phyloP scores from a whole-genome alignment of 2,329 filamentous ascomycete species.

The Monilinia aucupariae region DNA sequence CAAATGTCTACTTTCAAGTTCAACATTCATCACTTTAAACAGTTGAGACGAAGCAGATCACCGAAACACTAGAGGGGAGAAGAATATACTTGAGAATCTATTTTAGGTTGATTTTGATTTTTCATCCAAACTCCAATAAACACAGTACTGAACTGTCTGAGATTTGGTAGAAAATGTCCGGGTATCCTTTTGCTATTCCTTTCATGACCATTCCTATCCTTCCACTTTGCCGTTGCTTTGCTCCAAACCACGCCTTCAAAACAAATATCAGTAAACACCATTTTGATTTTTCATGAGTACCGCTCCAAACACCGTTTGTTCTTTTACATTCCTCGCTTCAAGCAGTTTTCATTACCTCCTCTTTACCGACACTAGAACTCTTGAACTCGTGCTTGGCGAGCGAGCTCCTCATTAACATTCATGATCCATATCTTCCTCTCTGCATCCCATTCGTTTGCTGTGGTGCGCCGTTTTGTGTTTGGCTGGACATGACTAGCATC shows the following conservation, averaged over 20 bases:
- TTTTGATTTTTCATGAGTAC: not conserved
- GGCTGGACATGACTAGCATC: slow-evolving; percentile 65
- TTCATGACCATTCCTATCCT: not conserved
- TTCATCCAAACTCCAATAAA: not conserved
- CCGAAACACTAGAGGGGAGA: not conserved
- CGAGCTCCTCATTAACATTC: not conserved
- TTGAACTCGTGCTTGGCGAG: not conserved
- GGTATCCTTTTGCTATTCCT: slow-evolving; percentile 12
- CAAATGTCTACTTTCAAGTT: not conserved
- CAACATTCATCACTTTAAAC: not conserved
- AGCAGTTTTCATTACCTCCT: not conserved
- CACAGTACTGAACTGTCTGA: slow-evolving; percentile 7
- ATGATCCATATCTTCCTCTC: slow-evolving; percentile 6
- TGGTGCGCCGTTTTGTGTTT: slow-evolving; percentile 7
- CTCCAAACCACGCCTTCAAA: not conserved
- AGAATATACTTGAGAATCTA: slow-evolving; percentile 6
- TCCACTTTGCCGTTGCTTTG: not conserved
- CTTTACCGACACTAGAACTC: not conserved
- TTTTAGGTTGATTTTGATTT: not conserved
- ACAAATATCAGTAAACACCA: not conserved
- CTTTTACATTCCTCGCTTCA: not conserved
- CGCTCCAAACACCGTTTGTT: slow-evolving; percentile 1
- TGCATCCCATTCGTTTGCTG: slow-evolving; percentile 10
- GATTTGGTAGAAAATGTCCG: not conserved
- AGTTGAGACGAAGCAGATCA: not conserved